Percentiles rank a stretch among this genome's conserved stretches.
Conservation (phyloP, 192 early-diverging fungal species). For the Linnemannia elongata region DNA sequence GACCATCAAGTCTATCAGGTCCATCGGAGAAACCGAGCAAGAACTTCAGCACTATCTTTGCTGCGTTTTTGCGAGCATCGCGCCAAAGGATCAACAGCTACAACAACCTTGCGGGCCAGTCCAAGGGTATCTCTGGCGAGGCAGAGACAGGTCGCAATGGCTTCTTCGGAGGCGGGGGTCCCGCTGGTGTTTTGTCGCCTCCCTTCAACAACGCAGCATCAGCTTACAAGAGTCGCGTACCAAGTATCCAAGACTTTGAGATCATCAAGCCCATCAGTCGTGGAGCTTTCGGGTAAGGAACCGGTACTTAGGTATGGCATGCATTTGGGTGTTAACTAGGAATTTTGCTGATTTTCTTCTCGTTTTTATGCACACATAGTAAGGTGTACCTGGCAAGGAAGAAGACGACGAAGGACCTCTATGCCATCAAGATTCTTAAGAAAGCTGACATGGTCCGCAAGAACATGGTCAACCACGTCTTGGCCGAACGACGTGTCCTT, state of each 20-base stretch:
- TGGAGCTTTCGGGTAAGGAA: constrained; percentile 88
- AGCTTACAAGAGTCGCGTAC: constrained; percentile 70
- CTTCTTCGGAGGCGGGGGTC: constrained; percentile 38
- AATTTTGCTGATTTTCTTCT: constrained; percentile 4
- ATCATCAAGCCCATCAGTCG: constrained; percentile 95
- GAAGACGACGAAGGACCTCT: constrained; percentile 88
- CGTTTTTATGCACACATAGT: constrained; percentile 45
- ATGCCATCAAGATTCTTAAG: constrained; percentile 93
- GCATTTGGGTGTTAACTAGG: neutral
- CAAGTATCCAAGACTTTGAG: constrained; percentile 93
- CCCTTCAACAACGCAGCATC: constrained; percentile 48
- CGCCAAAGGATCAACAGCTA: constrained; percentile 52
- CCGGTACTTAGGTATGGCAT: neutral
- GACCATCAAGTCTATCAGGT: neutral
- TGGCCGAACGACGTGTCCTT: constrained; percentile 89
- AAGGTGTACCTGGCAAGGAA: constrained; percentile 92
- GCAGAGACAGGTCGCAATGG: constrained; percentile 13
- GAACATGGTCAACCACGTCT: constrained; percentile 95
- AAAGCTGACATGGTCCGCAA: constrained; percentile 96
- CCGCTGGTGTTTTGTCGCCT: constrained; percentile 59
- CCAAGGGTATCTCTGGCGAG: constrained; percentile 35
- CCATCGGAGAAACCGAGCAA: constrained; percentile 46
- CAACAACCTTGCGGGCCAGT: constrained; percentile 55
- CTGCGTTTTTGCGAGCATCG: constrained; percentile 45
- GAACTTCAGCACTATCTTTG: constrained; percentile 54